Percentiles rank a stretch among this genome's conserved stretches.
phyloP scores from a whole-genome alignment of 2,329 filamentous ascomycete species.

The Monilinia fructigena region DNA sequence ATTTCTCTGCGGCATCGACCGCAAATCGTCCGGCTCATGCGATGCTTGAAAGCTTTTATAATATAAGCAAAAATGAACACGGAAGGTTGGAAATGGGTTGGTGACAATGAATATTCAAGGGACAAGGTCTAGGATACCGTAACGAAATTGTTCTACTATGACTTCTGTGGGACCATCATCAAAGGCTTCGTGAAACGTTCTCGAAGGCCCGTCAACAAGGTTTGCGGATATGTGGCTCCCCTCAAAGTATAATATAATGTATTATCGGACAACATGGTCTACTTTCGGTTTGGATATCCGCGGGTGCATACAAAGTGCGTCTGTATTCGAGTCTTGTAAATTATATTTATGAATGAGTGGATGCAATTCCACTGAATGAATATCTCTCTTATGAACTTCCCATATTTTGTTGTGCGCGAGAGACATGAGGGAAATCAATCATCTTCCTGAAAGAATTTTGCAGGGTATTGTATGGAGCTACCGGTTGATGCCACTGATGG shows the following conservation, averaged over 20 bases:
- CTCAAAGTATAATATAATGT: neutral
- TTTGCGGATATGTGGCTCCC: slow-evolving; percentile 23
- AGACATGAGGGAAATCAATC: slow-evolving; percentile 19
- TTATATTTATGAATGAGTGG: neutral
- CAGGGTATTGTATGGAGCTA: slow-evolving; percentile 10
- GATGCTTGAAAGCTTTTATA: slow-evolving; percentile 5
- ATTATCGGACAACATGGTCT: slow-evolving; percentile 2
- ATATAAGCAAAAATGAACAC: neutral
- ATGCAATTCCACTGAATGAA: slow-evolving; percentile 15
- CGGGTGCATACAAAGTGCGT: slow-evolving; percentile 6
- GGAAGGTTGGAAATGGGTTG: slow-evolving; percentile 11
- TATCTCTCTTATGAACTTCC: slow-evolving; percentile 16
- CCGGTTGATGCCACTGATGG: neutral
- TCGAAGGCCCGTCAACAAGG: slow-evolving; percentile 36
- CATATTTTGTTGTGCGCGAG: slow-evolving; percentile 4
- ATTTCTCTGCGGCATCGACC: slow-evolving; percentile 11
- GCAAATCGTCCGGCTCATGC: slow-evolving; percentile 18
- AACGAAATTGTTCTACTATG: slow-evolving; percentile 7
- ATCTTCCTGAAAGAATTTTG: neutral
- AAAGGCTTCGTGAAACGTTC: slow-evolving; percentile 35
- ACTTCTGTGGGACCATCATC: neutral
- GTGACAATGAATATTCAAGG: neutral
- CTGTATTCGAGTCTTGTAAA: neutral
- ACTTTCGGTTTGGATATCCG: neutral
- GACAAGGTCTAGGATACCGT: slow-evolving; percentile 13